Conservation (phyloP, 169 alveolate genomes). For the Cryptosporidium ryanae region DNA sequence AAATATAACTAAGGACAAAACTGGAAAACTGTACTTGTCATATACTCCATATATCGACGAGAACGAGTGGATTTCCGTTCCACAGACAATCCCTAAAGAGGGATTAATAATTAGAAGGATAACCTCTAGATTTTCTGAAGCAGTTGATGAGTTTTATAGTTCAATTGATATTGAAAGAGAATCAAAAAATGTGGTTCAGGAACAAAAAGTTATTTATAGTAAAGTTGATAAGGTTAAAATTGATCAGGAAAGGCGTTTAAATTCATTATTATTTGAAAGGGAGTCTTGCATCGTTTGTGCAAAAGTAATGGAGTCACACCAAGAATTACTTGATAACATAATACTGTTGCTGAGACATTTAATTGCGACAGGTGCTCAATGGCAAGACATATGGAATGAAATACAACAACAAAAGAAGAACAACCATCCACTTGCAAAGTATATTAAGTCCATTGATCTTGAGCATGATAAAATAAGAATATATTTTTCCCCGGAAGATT, state of each 20-base stretch:
- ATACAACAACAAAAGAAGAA: constrained; percentile 87
- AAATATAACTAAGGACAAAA: not conserved
- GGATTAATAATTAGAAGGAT: constrained; percentile 52
- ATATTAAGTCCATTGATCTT: constrained; percentile 84
- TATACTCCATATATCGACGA: constrained; percentile 58
- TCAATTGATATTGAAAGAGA: constrained; percentile 61
- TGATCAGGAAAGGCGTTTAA: constrained; percentile 89
- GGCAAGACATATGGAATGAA: constrained; percentile 92
- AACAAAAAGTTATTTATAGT: constrained; percentile 65
- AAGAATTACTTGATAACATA: constrained; percentile 84
- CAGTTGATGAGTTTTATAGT: constrained; percentile 72
- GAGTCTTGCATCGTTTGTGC: constrained; percentile 85
- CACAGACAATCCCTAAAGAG: constrained; percentile 49
- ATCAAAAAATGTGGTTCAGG: constrained; percentile 20
- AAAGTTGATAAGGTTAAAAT: constrained; percentile 88
- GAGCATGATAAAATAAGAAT: constrained; percentile 74
- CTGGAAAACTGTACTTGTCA: constrained; percentile 23
- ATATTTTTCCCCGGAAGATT: constrained; percentile 68
- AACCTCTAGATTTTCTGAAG: constrained; percentile 22
- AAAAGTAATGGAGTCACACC: constrained; percentile 82
- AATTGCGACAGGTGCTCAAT: constrained; percentile 88
- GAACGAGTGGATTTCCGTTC: constrained; percentile 45
- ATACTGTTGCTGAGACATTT: constrained; percentile 82
- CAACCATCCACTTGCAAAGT: constrained; percentile 88
- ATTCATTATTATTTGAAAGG: constrained; percentile 81